phyloP scores from a whole-genome alignment of 257 asterid species.

The Solanum infundibuliforme region DNA sequence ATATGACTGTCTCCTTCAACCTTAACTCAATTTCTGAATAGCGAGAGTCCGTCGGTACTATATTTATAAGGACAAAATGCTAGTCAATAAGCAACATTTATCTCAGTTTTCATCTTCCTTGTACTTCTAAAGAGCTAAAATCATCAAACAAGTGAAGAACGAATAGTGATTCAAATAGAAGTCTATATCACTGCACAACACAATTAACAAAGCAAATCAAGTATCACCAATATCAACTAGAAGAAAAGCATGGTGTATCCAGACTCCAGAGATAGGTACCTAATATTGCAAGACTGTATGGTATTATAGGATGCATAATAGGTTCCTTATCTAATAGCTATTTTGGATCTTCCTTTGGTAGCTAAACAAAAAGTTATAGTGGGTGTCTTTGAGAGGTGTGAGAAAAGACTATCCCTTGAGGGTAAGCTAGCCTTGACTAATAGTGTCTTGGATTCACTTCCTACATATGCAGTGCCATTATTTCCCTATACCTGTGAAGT shows the following conservation, averaged over 20 bases:
- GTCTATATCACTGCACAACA: neutral
- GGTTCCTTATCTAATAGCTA: neutral
- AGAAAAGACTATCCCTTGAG: neutral
- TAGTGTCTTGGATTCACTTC: neutral
- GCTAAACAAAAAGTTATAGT: neutral
- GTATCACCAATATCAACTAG: neutral
- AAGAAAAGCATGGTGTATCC: neutral
- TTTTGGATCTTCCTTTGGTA: neutral
- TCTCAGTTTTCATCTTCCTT: neutral
- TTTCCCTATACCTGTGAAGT: neutral
- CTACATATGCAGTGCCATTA: neutral
- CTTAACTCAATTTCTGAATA: conserved; percentile 61
- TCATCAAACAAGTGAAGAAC: neutral
- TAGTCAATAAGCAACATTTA: conserved; percentile 3
- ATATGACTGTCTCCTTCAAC: conserved; percentile 34
- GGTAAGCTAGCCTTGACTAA: neutral
- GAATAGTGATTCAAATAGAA: neutral
- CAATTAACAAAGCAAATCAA: neutral
- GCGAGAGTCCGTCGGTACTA: conserved; percentile 54
- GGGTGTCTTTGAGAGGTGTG: neutral
- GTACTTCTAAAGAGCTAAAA: neutral
- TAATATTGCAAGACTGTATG: neutral
- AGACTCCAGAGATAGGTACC: neutral
- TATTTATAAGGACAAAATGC: conserved; percentile 6
- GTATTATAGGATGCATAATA: neutral